Percentiles rank a stretch among this genome's conserved stretches.
phyloP scores from a whole-genome alignment of 345 rosid species.

The Hibiscus mutabilis region DNA sequence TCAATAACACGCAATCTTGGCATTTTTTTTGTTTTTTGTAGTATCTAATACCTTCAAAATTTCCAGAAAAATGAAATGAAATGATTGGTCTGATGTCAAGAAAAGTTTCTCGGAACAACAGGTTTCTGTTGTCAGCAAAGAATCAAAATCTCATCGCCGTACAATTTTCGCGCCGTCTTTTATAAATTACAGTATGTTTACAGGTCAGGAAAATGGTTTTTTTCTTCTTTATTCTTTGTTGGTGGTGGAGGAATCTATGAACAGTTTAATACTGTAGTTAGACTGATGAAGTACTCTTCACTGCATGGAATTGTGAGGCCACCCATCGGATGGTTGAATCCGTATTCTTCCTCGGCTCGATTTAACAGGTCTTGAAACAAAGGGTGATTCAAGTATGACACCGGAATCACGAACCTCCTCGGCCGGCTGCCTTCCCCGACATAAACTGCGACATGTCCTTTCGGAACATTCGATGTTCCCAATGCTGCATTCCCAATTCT shows the following conservation, averaged over 20 bases:
- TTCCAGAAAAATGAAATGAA: neutral
- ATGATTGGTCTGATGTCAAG: neutral
- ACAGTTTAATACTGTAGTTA: constrained; percentile 29
- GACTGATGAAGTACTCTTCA: constrained; percentile 14
- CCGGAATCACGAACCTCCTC: constrained; percentile 16
- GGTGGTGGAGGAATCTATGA: constrained; percentile 14
- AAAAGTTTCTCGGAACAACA: neutral
- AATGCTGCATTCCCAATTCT: constrained; percentile 6
- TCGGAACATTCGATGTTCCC: constrained; percentile 8
- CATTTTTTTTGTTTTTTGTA: neutral
- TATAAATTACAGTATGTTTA: constrained; percentile 11
- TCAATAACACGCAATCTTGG: neutral
- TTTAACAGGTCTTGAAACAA: constrained; percentile 13
- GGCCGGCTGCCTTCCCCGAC: constrained; percentile 1
- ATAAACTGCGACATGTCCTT: constrained; percentile 18
- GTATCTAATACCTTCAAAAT: neutral
- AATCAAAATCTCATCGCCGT: neutral
- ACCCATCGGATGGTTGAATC: constrained; percentile 16
- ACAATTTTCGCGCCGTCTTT: constrained; percentile 9
- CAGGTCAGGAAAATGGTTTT: neutral
- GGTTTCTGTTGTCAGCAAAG: neutral
- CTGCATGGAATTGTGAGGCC: constrained; percentile 18
- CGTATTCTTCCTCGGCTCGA: constrained; percentile 20
- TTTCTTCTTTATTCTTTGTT: neutral
- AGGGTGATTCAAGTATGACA: constrained; percentile 12